Evolutionary conservation across 208 protist genomes (phyloP).

Genomic region (Leishmania guyanensis): DNA sequence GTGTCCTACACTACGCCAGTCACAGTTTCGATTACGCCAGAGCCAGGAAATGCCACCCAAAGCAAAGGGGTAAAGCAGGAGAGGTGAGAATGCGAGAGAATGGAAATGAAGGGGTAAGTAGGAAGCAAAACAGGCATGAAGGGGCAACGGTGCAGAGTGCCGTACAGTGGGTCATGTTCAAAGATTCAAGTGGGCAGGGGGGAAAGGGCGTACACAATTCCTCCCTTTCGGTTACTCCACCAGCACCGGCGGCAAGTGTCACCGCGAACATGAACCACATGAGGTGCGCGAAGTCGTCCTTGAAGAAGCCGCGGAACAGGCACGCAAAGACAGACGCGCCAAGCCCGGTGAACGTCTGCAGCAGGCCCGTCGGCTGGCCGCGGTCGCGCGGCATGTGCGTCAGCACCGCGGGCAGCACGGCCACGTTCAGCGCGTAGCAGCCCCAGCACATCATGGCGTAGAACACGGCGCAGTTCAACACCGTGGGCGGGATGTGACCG

Average conservation of each 20-base stretch:
- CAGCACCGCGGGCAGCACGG: constrained; percentile 35
- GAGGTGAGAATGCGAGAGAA: neutral
- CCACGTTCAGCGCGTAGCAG: constrained; percentile 43
- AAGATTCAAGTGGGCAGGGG: neutral
- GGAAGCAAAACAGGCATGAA: neutral
- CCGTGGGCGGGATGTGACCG: constrained; percentile 31
- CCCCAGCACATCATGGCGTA: constrained; percentile 52
- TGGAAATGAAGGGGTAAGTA: neutral
- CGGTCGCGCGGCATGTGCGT: constrained; percentile 61
- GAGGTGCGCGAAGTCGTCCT: constrained; percentile 29
- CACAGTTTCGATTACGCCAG: neutral
- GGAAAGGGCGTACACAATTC: neutral
- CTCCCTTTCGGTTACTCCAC: neutral
- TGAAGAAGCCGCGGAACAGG: constrained; percentile 52
- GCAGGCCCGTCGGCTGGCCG: constrained; percentile 47
- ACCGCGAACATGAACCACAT: constrained; percentile 48
- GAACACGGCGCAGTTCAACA: constrained; percentile 37
- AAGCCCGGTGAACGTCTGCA: constrained; percentile 58
- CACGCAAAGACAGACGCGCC: constrained; percentile 47
- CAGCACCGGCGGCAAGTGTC: constrained; percentile 31
- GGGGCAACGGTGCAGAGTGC: neutral
- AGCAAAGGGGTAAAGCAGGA: neutral
- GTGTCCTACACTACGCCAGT: neutral
- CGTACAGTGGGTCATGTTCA: neutral
- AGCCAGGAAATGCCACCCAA: neutral